These are phyloP conservation scores for Mucor irregularis DNA, from an alignment of 371 early-diverging fungal genomes.

Conservation along the genomic window DNA sequence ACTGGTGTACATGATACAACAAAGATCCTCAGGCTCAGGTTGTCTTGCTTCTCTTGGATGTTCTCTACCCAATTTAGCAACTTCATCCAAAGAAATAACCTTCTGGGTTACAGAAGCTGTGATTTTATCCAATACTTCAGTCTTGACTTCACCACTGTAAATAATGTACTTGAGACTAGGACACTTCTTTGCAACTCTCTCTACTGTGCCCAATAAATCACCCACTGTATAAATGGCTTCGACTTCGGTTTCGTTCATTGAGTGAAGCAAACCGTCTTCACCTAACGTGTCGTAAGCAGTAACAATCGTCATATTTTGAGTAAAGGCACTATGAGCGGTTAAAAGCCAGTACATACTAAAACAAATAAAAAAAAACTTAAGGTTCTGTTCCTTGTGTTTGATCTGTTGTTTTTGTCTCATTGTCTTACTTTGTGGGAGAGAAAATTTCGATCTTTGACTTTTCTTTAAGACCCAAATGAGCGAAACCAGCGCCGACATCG, in stretches of 20 bases:
- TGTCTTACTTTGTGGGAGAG: conserved; percentile 72
- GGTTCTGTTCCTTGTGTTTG: no score
- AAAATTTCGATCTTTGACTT: conserved; percentile 72
- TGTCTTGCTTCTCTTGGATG: conserved; percentile 60
- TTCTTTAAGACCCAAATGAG: conserved; percentile 62
- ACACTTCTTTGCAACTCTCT: conserved; percentile 59
- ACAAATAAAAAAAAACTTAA: no score
- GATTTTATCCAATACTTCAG: conserved; percentile 45
- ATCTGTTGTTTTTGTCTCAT: not conserved
- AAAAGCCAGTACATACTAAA: conserved; percentile 76
- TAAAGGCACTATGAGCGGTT: conserved; percentile 67
- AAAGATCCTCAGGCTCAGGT: conserved; percentile 76
- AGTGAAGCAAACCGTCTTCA: conserved; percentile 80
- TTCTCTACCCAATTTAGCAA: conserved; percentile 64
- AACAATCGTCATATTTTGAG: conserved; percentile 76
- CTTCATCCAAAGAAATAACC: conserved; percentile 50
- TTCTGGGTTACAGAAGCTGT: conserved; percentile 20
- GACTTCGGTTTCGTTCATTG: conserved; percentile 85
- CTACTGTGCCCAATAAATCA: conserved; percentile 76
- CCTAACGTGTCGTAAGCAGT: conserved; percentile 92
- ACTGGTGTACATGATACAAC: conserved; percentile 96
- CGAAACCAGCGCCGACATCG: conserved; percentile 67
- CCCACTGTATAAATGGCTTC: conserved; percentile 78
- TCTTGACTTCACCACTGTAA: conserved; percentile 72
- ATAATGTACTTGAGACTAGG: conserved; percentile 73